Percentiles rank a stretch among this genome's conserved stretches.
phyloP scores from a whole-genome alignment of 2,329 filamentous ascomycete species.

The Akanthomyces muscarius region DNA sequence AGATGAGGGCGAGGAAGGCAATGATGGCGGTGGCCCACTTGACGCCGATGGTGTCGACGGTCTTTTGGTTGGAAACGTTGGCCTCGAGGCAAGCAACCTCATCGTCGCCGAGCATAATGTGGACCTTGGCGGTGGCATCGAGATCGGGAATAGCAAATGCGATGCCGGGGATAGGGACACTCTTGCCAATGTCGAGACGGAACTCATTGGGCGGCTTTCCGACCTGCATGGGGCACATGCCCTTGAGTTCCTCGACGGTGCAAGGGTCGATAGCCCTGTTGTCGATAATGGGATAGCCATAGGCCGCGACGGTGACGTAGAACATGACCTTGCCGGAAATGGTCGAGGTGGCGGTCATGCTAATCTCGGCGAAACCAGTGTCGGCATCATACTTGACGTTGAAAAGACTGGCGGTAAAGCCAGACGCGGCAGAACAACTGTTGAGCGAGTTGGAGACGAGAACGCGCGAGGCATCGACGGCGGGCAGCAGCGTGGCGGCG shows the following conservation, averaged over 20 bases:
- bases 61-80: constrained; percentile 83
- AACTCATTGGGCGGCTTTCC: constrained; percentile 74
- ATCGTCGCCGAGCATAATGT: constrained; percentile 66
- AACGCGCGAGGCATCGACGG: constrained; percentile 49
- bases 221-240: constrained; percentile 87
- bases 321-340: constrained; percentile 74
- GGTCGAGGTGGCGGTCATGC: constrained; percentile 71
- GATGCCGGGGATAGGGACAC: constrained; percentile 69
- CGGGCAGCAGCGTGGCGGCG: constrained; percentile 37
- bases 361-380: constrained; percentile 64
- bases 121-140: constrained; percentile 78
- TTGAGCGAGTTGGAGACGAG: constrained; percentile 76
- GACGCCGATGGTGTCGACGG: constrained; percentile 81
- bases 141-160: constrained; percentile 88
- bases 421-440: constrained; percentile 72
- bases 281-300: constrained; percentile 66
- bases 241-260: constrained; percentile 55
- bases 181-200: constrained; percentile 54
- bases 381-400: constrained; percentile 69
- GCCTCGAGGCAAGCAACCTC: constrained; percentile 85
- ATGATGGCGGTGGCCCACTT: constrained; percentile 89
- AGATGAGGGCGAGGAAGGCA: constrained; percentile 74
- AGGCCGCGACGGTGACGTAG: constrained; percentile 67
- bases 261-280: constrained; percentile 72
- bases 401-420: constrained; percentile 79